Evolutionary conservation across 2,329 filamentous ascomycete genomes (phyloP).

Genomic region (Cladosporium sp.): DNA sequence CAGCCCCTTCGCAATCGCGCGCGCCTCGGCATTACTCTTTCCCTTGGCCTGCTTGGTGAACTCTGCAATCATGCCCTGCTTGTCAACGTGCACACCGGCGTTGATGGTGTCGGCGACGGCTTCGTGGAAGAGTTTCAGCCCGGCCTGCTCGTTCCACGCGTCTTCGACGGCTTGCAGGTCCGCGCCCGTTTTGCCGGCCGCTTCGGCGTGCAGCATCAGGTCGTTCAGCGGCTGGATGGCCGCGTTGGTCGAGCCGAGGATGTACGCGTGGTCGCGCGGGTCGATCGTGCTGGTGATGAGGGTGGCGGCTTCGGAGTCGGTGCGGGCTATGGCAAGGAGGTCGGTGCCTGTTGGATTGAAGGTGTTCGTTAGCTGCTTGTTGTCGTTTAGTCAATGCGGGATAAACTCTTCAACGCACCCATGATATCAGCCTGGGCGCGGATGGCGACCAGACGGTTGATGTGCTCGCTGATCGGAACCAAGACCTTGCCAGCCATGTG

Average conservation of each 20-base stretch:
- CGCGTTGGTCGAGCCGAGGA: constrained; percentile 84
- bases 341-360: constrained; percentile 58
- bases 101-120: constrained; percentile 82
- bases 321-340: constrained; percentile 86
- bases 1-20: constrained; percentile 71
- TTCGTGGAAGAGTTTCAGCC: constrained; percentile 84
- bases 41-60: constrained; percentile 69
- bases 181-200: constrained; percentile 71
- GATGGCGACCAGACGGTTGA: constrained; percentile 95
- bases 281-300: constrained; percentile 97
- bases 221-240: constrained; percentile 79
- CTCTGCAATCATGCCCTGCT: constrained; percentile 60
- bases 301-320: constrained; percentile 95
- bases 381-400: too few species aligned
- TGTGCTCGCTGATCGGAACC: constrained; percentile 95
- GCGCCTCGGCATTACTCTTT: constrained; percentile 79
- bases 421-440: constrained; percentile 98
- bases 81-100: constrained; percentile 61
- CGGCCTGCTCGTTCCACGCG: constrained; percentile 73
- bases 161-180: constrained; percentile 91
- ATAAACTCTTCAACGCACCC: too few species aligned
- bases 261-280: constrained; percentile 89
- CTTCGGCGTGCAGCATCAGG: constrained; percentile 83
- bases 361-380: background rate
- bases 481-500: constrained; percentile 99